phyloP scores from a whole-genome alignment of 2,329 filamentous ascomycete genomes.

The Triangularia setosa region DNA sequence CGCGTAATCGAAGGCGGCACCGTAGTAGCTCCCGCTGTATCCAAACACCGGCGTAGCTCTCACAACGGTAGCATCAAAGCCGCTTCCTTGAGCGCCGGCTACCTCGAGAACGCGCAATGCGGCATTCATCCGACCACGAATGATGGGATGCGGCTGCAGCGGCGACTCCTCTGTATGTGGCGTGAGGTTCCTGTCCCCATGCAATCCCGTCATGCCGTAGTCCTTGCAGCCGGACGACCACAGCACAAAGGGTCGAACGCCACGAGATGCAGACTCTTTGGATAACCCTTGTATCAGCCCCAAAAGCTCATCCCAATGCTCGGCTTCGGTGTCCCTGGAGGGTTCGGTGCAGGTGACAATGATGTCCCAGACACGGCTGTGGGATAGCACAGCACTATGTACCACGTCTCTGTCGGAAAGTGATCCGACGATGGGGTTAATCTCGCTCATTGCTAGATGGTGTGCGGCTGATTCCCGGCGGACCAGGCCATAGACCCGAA shows the following conservation, averaged over 20 bases:
- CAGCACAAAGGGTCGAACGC: slow-evolving; percentile 40
- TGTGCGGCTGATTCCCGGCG: slow-evolving; percentile 32
- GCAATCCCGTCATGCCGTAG: slow-evolving; percentile 37
- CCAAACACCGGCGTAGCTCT: slow-evolving; percentile 47
- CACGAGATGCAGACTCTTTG: slow-evolving; percentile 30
- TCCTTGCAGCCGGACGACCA: slow-evolving; percentile 49
- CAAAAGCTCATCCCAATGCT: slow-evolving; percentile 37
- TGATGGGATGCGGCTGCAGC: slow-evolving; percentile 29
- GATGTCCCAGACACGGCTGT: slow-evolving; percentile 36
- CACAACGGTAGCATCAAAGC: slow-evolving; percentile 42
- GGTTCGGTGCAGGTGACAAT: slow-evolving; percentile 43
- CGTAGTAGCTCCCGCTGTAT: slow-evolving; percentile 42
- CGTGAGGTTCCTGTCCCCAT: slow-evolving; percentile 33
- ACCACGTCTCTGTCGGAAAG: slow-evolving; percentile 29
- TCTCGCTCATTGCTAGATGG: slow-evolving; percentile 34
- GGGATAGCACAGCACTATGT: slow-evolving; percentile 25
- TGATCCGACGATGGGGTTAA: slow-evolving; percentile 39
- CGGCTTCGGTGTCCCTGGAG: slow-evolving; percentile 34
- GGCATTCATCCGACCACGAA: slow-evolving; percentile 32
- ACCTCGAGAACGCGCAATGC: slow-evolving; percentile 35
- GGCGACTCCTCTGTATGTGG: slow-evolving; percentile 43
- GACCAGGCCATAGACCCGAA: slow-evolving; percentile 42
- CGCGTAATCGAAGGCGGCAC: slow-evolving; percentile 35
- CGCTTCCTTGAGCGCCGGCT: slow-evolving; percentile 24
- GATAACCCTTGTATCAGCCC: slow-evolving; percentile 34